These are phyloP conservation scores for Pseudonitzschia multiseries DNA, from an alignment of 108 stramenopile genomes.

Conservation along the genomic window DNA sequence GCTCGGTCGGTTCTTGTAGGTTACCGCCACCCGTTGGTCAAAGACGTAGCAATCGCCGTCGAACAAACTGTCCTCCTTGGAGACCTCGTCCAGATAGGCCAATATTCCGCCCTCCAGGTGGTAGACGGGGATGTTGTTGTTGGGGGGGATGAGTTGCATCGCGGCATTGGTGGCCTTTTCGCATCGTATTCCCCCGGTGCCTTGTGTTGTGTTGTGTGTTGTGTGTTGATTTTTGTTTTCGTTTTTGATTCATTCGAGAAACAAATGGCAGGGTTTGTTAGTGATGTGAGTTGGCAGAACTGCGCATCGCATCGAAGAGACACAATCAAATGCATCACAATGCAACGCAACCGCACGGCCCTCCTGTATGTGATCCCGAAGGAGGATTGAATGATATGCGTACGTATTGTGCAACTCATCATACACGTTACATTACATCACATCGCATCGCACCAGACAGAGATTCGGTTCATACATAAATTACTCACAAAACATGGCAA, in stretches of 20 bases:
- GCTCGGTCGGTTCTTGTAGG: conserved; percentile 61
- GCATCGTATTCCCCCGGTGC: conserved; percentile 91
- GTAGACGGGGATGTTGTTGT: conserved; percentile 65
- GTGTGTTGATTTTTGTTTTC: too few species aligned
- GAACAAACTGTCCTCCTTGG: conserved; percentile 52
- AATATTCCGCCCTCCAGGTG: conserved; percentile 91
- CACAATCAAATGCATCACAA: too few species aligned
- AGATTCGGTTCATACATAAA: conserved; percentile 35
- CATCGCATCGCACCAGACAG: background rate
- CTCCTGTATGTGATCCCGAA: too few species aligned
- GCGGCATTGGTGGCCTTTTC: conserved; percentile 84
- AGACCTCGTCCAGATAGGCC: conserved; percentile 70
- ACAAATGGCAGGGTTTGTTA: too few species aligned
- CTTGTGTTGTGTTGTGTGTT: too few species aligned
- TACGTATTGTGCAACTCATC: too few species aligned
- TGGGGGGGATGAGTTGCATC: conserved; percentile 29
- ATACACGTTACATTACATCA: too few species aligned
- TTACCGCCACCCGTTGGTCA: conserved; percentile 79
- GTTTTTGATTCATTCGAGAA: too few species aligned
- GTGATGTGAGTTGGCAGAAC: too few species aligned
- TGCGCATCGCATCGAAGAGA: too few species aligned
- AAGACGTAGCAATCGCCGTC: conserved; percentile 87
- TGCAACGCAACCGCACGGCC: too few species aligned
- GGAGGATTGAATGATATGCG: too few species aligned
- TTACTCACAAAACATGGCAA: conserved; percentile 90